phyloP scores from a whole-genome alignment of 129 eudicot genomes.

The Chrysanthemum lavandulifolium region DNA sequence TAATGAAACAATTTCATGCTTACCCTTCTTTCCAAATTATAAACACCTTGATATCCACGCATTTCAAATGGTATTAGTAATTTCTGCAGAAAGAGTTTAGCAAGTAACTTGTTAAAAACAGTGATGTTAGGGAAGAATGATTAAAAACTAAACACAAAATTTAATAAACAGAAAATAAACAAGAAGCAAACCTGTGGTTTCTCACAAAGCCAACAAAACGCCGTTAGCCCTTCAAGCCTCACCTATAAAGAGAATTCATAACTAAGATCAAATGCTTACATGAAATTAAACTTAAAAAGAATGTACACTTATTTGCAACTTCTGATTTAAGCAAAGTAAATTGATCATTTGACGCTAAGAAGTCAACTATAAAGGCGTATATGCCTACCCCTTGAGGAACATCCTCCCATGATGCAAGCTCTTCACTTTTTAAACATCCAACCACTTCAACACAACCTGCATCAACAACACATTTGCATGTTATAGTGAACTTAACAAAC shows the following conservation, averaged over 20 bases:
- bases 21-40: conserved; percentile 89
- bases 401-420: conserved; percentile 78
- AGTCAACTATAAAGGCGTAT: not conserved
- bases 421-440: conserved; percentile 81
- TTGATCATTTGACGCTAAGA: not conserved
- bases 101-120: not conserved
- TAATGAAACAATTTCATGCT: not conserved
- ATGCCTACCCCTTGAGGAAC: conserved; percentile 74
- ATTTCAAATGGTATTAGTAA: conserved; percentile 85
- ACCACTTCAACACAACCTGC: conserved; percentile 94
- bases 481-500: not conserved
- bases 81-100: conserved; percentile 45
- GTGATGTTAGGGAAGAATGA: not conserved
- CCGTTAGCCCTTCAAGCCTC: conserved; percentile 80
- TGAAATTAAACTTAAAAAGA: too few species aligned
- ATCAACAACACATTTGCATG: conserved; percentile 6
- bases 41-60: conserved; percentile 92
- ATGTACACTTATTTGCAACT: too few species aligned
- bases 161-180: not conserved
- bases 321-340: not conserved
- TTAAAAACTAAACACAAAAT: not conserved
- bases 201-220: conserved; percentile 95
- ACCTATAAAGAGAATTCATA: conserved; percentile 43
- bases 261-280: not conserved
- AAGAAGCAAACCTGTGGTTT: conserved; percentile 64